Base-by-base conservation (phyloP, 306 rosid species). In the Chamaecrista fasciculata region DNA sequence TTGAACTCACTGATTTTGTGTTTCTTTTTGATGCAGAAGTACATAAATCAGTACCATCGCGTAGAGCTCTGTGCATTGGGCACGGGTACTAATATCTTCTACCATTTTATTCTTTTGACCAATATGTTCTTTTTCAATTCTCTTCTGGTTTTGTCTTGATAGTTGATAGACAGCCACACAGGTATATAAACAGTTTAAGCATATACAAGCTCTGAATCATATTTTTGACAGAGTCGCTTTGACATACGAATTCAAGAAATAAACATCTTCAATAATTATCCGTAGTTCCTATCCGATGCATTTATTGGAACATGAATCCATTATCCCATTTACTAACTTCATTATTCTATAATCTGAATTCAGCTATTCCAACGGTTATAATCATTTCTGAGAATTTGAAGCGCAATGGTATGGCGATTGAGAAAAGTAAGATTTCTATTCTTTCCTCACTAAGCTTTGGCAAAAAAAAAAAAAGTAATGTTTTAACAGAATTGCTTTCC, bases 321-420 rank as follows among this genome's bases (percentile, higher is more conserved):
- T 42, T 10, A 26, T 44, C 40, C 40, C 20, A 52, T 20, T 75
- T 36, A 49, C 65, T 80, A 53, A 74, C 70, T 15, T 51, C 25
- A 6, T 4, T 44, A n/a, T 2, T 64, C 31, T 6, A n/a, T 28
- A 16, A 2, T 47, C 70, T 50, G 39, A 65, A 67, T 75, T 11
- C 85, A 90, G 96, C 90, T 63, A 90, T 87, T 80, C 91, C 91
- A 58, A 80, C 91, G 65, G 80, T 85, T 1, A 77, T 90, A 73
- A 57, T 80, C 26, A 76, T 90, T 36, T 56, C 88, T 8, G 91
- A 90, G 75, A 75, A 71, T 70, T 71, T 90, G 85, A 87, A 90
- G 58, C 60, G 78, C 64, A 74, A 71, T 52, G 88, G 89, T 16
- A 58, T 84, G 76, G 91, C 84, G 16, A 43, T 73, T 62, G 79